Evolutionary conservation across 164 flowering plant species (phyloP).

Genomic region (Vitis rotundifolia): DNA sequence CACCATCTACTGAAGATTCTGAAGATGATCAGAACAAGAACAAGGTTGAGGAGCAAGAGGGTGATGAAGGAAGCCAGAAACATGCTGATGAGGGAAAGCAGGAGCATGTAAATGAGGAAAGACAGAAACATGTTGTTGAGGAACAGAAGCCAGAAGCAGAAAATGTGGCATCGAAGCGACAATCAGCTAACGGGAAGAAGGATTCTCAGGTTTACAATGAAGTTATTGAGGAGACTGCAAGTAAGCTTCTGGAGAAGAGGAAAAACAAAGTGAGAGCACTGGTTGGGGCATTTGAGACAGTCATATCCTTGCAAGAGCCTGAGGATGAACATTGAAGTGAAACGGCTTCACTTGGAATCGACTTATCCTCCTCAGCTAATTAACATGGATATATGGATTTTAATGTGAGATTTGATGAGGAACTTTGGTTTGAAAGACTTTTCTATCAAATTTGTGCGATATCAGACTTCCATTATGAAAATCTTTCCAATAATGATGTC

Average conservation of each 20-base stretch:
- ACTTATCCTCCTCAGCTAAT: too few relatives aligned
- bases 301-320: too few relatives aligned
- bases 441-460: too few relatives aligned
- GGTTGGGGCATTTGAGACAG: conserved; percentile 35
- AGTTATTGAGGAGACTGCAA: conserved; percentile 66
- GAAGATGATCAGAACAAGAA: conserved; percentile 5
- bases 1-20: conserved; percentile 7
- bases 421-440: too few relatives aligned
- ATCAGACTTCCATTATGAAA: too few relatives aligned
- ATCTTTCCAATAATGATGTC: too few relatives aligned
- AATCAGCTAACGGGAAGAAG: conserved; percentile 41
- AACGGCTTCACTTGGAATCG: too few relatives aligned
- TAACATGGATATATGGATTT: too few relatives aligned
- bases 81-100: conserved; percentile 13
- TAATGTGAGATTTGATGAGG: too few relatives aligned
- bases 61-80: conserved; percentile 13
- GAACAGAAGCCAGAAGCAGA: conserved; percentile 17
- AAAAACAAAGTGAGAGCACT: conserved; percentile 67
- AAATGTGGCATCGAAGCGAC: conserved; percentile 19
- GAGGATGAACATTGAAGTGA: too few relatives aligned
- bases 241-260: conserved; percentile 52
- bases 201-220: conserved; percentile 43
- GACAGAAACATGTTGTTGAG: background rate
- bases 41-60: conserved; percentile 6
- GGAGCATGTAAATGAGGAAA: conserved; percentile 2